Evolutionary conservation across 129 eudicot species (phyloP).

Genomic region (Gnaphalium uliginosum): DNA sequence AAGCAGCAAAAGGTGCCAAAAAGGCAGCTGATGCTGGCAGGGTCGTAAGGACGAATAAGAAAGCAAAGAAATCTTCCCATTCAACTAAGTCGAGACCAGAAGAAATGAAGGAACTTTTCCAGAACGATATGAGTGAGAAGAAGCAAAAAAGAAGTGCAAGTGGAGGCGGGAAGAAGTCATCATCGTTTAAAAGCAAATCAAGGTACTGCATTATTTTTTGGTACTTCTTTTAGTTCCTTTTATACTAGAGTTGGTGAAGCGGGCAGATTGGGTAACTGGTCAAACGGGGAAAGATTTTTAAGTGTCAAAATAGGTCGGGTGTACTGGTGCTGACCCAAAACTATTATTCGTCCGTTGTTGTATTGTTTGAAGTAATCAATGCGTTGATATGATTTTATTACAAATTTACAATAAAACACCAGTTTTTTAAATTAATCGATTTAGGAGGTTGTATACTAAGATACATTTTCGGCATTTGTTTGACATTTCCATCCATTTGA

Average conservation of each 20-base stretch:
- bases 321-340: not conserved
- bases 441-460: not conserved
- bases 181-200: conserved; percentile 95
- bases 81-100: conserved; percentile 66
- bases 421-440: not conserved
- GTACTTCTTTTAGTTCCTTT: not conserved
- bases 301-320: not conserved
- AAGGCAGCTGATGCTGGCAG: conserved; percentile 79
- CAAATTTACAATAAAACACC: not conserved
- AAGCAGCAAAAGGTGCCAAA: conserved; percentile 77
- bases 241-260: not conserved
- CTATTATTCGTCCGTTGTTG: not conserved
- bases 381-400: not conserved
- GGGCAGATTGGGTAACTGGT: not conserved
- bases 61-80: conserved; percentile 46
- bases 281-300: not conserved
- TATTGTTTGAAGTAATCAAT: not conserved
- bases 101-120: conserved; percentile 86
- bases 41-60: conserved; percentile 36
- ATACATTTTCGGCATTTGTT: not conserved
- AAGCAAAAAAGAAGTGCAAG: conserved; percentile 52
- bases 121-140: conserved; percentile 77
- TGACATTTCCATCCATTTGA: not conserved
- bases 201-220: conserved; percentile 42
- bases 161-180: conserved; percentile 61